Percentiles rank a stretch among this genome's conserved stretches.
Evolutionary conservation across 257 asterid species (phyloP).

Genomic region (Jaltomata sinuosa): DNA sequence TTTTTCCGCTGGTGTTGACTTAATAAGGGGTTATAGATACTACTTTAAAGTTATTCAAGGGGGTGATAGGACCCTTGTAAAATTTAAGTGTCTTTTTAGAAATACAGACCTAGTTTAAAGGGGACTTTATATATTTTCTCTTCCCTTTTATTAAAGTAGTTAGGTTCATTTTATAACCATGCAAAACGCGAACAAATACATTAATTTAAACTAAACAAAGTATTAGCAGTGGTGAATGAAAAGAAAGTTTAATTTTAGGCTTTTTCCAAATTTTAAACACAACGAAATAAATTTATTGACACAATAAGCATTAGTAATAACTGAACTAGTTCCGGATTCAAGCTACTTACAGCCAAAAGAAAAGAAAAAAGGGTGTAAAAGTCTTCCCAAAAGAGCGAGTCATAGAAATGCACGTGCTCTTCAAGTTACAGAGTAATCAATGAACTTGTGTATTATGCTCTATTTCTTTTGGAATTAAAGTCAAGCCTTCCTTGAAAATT

Average conservation of each 20-base stretch:
- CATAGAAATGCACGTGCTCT: not conserved
- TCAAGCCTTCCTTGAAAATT: not conserved
- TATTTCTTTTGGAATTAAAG: not conserved
- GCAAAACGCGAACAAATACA: too few species aligned
- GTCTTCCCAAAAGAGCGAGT: not conserved
- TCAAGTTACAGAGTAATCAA: not conserved
- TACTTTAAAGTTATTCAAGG: too few species aligned
- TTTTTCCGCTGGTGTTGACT: too few species aligned
- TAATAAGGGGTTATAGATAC: too few species aligned
- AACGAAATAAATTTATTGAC: not conserved
- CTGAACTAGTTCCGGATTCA: not conserved
- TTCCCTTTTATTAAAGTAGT: too few species aligned
- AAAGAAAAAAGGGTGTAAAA: not conserved
- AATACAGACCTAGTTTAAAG: too few species aligned
- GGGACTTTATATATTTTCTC: too few species aligned
- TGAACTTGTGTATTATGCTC: not conserved
- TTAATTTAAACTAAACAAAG: not conserved
- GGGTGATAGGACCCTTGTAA: too few species aligned
- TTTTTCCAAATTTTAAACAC: not conserved
- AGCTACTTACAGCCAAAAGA: not conserved
- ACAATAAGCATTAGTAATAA: not conserved
- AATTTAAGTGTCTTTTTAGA: too few species aligned
- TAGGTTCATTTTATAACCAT: too few species aligned
- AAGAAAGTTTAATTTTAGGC: not conserved
- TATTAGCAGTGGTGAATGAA: not conserved